These are phyloP conservation scores for Umbelopsis sp. DNA, from an alignment of 371 early-diverging fungal species.

Conservation along the genomic window DNA sequence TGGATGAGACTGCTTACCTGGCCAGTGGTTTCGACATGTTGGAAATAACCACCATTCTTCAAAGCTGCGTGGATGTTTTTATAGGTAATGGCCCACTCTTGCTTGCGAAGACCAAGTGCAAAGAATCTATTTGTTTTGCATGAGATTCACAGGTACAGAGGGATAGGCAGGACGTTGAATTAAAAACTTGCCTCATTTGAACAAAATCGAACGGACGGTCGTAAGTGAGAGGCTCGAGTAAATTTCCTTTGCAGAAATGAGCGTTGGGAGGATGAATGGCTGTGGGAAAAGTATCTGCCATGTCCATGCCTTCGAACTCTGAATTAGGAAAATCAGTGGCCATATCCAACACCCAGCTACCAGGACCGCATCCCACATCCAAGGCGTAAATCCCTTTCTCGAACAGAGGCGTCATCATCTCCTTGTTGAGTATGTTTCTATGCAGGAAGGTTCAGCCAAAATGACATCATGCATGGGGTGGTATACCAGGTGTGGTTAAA, in stretches of 20 bases:
- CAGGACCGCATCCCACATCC: slow-evolving; percentile 59
- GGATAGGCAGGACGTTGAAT: not conserved
- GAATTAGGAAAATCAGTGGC: slow-evolving; percentile 59
- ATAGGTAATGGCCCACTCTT: slow-evolving; percentile 54
- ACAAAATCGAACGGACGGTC: slow-evolving; percentile 66
- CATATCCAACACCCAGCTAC: slow-evolving; percentile 63
- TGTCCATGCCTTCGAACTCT: slow-evolving; percentile 59
- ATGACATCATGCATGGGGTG: not conserved
- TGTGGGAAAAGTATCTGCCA: slow-evolving; percentile 56
- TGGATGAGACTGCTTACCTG: not conserved
- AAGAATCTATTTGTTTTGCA: slow-evolving; percentile 36
- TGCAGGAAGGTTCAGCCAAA: not conserved
- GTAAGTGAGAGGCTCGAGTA: slow-evolving; percentile 56
- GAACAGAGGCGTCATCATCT: slow-evolving; percentile 26
- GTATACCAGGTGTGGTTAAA: not conserved
- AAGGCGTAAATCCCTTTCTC: slow-evolving; percentile 25
- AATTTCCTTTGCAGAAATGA: slow-evolving; percentile 48
- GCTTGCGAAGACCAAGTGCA: slow-evolving; percentile 48
- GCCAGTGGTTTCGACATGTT: slow-evolving; percentile 47
- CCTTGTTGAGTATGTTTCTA: slow-evolving; percentile 11
- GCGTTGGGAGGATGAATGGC: slow-evolving; percentile 51
- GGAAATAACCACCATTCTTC: slow-evolving; percentile 63
- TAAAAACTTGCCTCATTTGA: slow-evolving; percentile 36
- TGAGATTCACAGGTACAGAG: not conserved
- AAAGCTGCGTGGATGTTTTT: slow-evolving; percentile 54